Conservation (phyloP, 305 asterid genomes). For the Fraxinus xanthoxyloides region DNA sequence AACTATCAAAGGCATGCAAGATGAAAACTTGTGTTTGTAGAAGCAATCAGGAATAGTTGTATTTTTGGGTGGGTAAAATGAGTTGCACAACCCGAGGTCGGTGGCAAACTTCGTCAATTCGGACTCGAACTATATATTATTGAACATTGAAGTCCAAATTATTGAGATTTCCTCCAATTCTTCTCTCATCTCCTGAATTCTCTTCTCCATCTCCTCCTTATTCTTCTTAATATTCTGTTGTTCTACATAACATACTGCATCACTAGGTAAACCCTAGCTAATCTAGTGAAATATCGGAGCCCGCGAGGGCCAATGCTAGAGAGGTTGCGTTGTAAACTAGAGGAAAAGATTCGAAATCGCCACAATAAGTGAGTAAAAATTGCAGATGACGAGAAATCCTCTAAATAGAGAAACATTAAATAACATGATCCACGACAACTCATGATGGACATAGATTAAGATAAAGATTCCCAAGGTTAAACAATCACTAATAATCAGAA, state of each 20-base stretch:
- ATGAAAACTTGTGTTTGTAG: too few relatives aligned
- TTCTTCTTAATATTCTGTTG: not conserved
- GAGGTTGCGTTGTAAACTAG: not conserved
- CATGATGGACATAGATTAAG: not conserved
- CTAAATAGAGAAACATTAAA: not conserved
- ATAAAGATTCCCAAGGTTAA: not conserved
- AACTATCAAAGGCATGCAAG: too few relatives aligned
- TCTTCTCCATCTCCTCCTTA: not conserved
- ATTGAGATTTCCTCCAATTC: not conserved
- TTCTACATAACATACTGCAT: not conserved
- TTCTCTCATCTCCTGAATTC: not conserved
- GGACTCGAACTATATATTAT: not conserved
- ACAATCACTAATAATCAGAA: not conserved
- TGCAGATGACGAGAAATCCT: not conserved
- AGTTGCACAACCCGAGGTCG: not conserved
- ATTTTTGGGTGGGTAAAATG: not conserved
- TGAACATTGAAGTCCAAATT: not conserved
- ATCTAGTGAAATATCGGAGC: not conserved
- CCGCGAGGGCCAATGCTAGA: not conserved
- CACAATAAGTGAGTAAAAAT: not conserved
- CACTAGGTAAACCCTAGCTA: not conserved
- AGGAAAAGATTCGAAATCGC: not conserved
- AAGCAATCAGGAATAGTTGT: too few relatives aligned
- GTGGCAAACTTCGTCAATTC: not conserved
- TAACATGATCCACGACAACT: not conserved